Evolutionary conservation across 2,329 filamentous ascomycete genomes (phyloP).

Genomic region (Trichoderma pleuroti): DNA sequence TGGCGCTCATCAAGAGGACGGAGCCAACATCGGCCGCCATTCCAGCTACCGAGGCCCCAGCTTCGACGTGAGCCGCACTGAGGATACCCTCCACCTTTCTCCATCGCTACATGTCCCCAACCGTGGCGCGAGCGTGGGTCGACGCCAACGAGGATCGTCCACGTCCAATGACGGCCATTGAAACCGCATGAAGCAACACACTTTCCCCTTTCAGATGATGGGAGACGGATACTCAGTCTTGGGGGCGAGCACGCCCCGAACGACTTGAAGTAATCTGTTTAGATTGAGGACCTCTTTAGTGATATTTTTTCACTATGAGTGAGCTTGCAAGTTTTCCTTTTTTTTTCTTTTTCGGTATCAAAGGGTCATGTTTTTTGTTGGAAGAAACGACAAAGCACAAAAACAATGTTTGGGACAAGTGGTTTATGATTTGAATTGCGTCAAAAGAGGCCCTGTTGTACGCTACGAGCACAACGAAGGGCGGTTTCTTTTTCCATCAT

Average conservation of each 20-base stretch:
- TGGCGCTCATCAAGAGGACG: slow-evolving; percentile 27
- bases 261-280: slow-evolving; percentile 69
- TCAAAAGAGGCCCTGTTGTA: background rate
- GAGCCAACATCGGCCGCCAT: slow-evolving; percentile 8
- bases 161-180: slow-evolving; percentile 52
- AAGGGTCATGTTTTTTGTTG: background rate
- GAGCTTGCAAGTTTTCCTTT: background rate
- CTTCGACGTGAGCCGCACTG: slow-evolving; percentile 19
- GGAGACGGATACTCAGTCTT: background rate
- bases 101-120: slow-evolving; percentile 16
- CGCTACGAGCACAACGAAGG: slow-evolving; percentile 11
- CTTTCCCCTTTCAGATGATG: background rate
- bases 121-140: slow-evolving; percentile 20
- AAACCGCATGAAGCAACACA: background rate
- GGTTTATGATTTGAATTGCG: slow-evolving; percentile 32
- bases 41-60: slow-evolving; percentile 15
- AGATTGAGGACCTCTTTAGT: background rate
- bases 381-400: background rate
- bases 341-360: background rate
- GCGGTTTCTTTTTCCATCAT: background rate
- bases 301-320: background rate
- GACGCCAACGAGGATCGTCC: slow-evolving; percentile 62
- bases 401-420: background rate
- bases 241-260: slow-evolving; percentile 42
- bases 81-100: slow-evolving; percentile 20